Evolutionary conservation across 805 yeast genomes (phyloP).

Genomic region (Blastobotrys attinorum): DNA sequence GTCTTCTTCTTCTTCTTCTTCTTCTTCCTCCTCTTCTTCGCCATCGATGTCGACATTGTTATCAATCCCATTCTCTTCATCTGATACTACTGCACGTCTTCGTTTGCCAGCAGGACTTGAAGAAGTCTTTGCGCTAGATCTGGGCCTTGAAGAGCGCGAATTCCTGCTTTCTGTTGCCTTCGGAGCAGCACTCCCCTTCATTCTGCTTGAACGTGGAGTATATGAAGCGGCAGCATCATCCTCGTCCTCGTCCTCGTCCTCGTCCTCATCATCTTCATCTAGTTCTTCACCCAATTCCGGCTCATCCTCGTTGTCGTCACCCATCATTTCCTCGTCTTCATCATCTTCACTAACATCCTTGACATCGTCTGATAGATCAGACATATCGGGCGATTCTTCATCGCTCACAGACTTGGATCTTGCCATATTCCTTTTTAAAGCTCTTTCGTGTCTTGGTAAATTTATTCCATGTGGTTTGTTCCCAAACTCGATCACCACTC

Average conservation of each 20-base stretch:
- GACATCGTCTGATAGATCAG: slow-evolving; percentile 9
- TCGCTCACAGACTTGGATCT: neutral
- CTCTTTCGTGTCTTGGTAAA: neutral
- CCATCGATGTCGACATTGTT: too few species aligned
- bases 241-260: slow-evolving; percentile 15
- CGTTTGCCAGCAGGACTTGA: too few species aligned
- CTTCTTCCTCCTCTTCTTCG: slow-evolving; percentile 14
- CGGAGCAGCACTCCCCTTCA: slow-evolving; percentile 11
- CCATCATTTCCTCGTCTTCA: neutral
- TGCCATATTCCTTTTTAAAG: neutral
- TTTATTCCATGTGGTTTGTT: too few species aligned
- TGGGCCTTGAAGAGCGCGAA: too few species aligned
- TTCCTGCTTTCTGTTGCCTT: neutral
- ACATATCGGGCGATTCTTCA: slow-evolving; percentile 13
- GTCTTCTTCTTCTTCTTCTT: slow-evolving; percentile 17
- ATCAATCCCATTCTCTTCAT: slow-evolving; percentile 15
- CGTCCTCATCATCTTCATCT: slow-evolving; percentile 7
- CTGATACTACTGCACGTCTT: slow-evolving; percentile 19
- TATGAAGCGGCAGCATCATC: slow-evolving; percentile 4
- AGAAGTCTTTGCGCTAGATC: too few species aligned
- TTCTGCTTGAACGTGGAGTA: slow-evolving; percentile 10
- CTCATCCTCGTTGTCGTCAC: slow-evolving; percentile 4
- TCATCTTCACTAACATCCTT: slow-evolving; percentile 1
- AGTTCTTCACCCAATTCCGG: neutral
- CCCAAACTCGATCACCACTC: too few species aligned